Evolutionary conservation across 768 basidiomycete genomes (phyloP).

Genomic region (Grammothele lineata): DNA sequence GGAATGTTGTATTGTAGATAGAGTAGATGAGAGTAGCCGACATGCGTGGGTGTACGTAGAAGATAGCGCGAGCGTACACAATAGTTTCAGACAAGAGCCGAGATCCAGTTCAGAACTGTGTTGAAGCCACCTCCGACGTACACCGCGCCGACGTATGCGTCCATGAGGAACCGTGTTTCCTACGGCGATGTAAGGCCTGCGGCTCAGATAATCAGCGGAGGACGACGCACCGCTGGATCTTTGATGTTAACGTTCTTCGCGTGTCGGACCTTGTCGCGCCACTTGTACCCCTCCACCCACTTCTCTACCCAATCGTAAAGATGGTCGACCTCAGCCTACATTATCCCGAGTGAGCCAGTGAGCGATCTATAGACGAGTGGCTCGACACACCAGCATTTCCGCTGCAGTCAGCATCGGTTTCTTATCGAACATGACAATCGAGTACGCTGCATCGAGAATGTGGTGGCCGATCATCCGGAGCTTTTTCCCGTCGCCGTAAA

Average conservation of each 20-base stretch:
- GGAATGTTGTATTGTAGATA: too few relatives aligned
- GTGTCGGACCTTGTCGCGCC: constrained; percentile 51
- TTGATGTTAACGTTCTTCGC: constrained; percentile 36
- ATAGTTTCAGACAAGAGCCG: constrained; percentile 48
- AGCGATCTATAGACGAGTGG: constrained; percentile 24
- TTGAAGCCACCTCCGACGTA: constrained; percentile 50
- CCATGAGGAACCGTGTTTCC: constrained; percentile 54
- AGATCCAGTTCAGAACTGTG: constrained; percentile 54
- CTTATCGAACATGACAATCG: constrained; percentile 42
- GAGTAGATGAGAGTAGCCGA: too few relatives aligned
- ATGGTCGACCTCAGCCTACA: constrained; percentile 18
- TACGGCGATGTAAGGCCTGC: constrained; percentile 30
- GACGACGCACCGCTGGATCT: constrained; percentile 30
- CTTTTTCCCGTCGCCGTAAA: constrained; percentile 54
- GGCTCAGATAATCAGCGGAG: background rate
- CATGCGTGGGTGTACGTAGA: constrained; percentile 7
- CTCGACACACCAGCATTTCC: constrained; percentile 45
- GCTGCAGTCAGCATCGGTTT: constrained; percentile 35
- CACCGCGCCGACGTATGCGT: constrained; percentile 62
- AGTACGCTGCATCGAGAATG: constrained; percentile 49
- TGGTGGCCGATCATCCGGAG: constrained; percentile 53
- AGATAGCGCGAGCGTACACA: too few relatives aligned
- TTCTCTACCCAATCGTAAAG: constrained; percentile 38
- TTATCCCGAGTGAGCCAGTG: background rate
- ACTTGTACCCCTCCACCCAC: constrained; percentile 50